Base-by-base conservation (phyloP, 805 yeast genomes). In the Candida lessepsii region DNA sequence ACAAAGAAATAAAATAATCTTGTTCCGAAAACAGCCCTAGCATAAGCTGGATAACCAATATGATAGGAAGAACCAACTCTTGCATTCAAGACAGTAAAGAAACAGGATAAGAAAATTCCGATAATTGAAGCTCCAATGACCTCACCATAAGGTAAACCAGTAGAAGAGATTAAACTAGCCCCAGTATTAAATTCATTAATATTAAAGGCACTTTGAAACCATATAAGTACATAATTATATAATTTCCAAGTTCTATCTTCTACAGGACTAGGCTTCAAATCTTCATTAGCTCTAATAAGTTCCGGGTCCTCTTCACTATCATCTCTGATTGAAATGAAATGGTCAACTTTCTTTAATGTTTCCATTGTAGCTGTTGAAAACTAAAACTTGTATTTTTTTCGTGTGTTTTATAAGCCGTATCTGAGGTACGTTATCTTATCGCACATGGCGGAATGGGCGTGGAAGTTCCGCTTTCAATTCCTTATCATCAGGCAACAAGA, bases 101-200 rank as follows among this genome's bases (percentile, higher is more conserved):
- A 40, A 35, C 46, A 42, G 1, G 43, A n/a, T 9, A 40, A 21
- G 31, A 40, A 29, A 20, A 46, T 34, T 4, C 45, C 46, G 26
- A 46, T 14, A 2, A 42, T 37, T 3, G 39, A 35, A 16, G 45
- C 46, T 13, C 47, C 49, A 29, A 46, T 46, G 4, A 46, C 45
- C n/a, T 46, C 43, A 9, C 43, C 43, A 19, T 42, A 42, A 3
- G 49, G 46, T 19, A 46, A 35, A 19, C 42, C 43, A 9, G 47
- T 46, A 13, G 23, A n/a, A 16, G 35, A 31, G 11, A 42, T 42
- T 6, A 46, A 29, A 13, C 43, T 35, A 10, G 47, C 47, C 14
- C 47, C 49, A 24, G 49, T 42, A 28, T 46, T 46, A 29, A 37
- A 42, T 29, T 46, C 49, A 14, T 42, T 46, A 15, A 46, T 28